Conservation (phyloP, 306 rosid genomes). For the Dalbergia cochinchinensis region DNA sequence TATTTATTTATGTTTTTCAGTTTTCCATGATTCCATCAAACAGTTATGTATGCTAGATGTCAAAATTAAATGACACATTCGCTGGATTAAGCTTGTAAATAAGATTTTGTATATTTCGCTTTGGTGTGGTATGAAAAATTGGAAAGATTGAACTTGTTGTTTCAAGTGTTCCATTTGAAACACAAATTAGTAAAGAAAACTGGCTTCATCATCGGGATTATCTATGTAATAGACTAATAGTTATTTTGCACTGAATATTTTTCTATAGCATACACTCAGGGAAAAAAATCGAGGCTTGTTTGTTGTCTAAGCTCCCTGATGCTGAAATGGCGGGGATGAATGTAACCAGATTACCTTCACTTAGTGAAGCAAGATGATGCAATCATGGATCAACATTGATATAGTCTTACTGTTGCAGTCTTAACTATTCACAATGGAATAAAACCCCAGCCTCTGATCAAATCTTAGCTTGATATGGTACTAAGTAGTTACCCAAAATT, state of each 20-base stretch:
- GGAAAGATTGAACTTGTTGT: neutral
- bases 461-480: neutral
- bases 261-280: neutral
- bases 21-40: constrained; percentile 3
- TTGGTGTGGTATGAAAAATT: neutral
- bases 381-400: neutral
- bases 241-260: neutral
- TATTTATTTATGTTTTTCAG: too few species aligned
- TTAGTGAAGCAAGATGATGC: neutral
- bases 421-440: neutral
- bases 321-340: neutral
- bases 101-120: neutral
- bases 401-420: neutral
- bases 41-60: neutral
- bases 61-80: neutral
- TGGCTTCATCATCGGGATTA: neutral
- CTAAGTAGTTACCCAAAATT: neutral
- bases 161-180: neutral
- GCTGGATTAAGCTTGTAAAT: neutral
- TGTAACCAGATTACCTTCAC: neutral
- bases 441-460: neutral
- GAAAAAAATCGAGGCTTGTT: neutral
- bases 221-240: neutral
- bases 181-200: neutral
- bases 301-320: constrained; percentile 2